Conservation (phyloP, 179 eudicot species). For the Heliamphora pulchella region DNA sequence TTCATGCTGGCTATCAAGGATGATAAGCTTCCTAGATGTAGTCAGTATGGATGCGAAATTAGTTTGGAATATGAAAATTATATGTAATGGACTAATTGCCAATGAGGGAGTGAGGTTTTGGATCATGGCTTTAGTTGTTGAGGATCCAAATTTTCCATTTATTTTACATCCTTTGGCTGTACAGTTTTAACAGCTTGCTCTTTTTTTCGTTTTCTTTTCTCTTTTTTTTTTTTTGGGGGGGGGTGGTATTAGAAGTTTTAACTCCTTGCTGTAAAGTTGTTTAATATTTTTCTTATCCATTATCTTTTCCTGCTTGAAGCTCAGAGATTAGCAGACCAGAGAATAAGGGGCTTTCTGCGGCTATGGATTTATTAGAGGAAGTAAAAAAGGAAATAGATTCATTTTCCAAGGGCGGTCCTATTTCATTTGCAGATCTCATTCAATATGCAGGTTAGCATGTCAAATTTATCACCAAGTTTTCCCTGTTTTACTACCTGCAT, state of each 20-base stretch:
- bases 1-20: not conserved
- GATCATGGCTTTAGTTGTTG: not conserved
- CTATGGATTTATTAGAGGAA: conserved; percentile 61
- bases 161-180: not conserved
- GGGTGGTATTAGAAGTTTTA: not conserved
- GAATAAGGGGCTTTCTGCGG: conserved; percentile 72
- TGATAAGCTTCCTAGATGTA: conserved; percentile 30
- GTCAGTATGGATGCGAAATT: not conserved
- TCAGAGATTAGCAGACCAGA: conserved; percentile 92
- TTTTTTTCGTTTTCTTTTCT: no score
- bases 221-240: no score
- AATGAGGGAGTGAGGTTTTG: not conserved
- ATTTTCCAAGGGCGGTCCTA: conserved; percentile 80
- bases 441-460: conserved; percentile 55
- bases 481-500: no score
- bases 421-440: conserved; percentile 75
- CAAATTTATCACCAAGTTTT: not conserved
- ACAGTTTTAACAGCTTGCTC: not conserved
- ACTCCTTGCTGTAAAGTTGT: not conserved
- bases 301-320: conserved; percentile 54
- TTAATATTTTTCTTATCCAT: conserved; percentile 7
- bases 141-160: not conserved
- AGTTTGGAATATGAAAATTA: not conserved
- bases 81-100: not conserved
- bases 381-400: conserved; percentile 84